These are phyloP conservation scores for Monosporascus ibericus DNA, from an alignment of 2,329 filamentous ascomycete genomes.

Conservation along the genomic window DNA sequence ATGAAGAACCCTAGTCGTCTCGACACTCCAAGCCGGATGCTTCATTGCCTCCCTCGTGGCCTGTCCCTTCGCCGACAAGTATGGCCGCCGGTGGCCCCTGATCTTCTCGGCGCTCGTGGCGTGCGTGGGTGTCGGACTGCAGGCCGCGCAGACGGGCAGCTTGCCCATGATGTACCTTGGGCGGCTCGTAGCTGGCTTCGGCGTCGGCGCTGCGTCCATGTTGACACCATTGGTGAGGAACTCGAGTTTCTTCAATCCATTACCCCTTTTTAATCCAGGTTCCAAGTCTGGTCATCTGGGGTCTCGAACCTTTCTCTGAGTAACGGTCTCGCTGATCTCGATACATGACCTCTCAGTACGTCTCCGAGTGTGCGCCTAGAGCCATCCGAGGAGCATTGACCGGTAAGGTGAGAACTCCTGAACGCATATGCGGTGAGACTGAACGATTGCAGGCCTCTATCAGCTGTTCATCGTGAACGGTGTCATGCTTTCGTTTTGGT, in stretches of 20 bases:
- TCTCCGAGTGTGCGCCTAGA: conserved; percentile 44
- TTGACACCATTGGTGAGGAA: conserved; percentile 28
- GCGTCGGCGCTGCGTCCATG: conserved; percentile 44
- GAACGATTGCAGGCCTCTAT: conserved; percentile 31
- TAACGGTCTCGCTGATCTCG: background rate
- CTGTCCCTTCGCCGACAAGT: conserved; percentile 36
- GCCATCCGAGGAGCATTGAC: conserved; percentile 46
- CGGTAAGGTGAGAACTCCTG: conserved; percentile 19
- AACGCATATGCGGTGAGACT: background rate
- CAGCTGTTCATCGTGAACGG: conserved; percentile 43
- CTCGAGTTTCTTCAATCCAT: no score
- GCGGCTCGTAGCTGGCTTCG: conserved; percentile 46
- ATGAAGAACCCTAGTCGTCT: conserved; percentile 40
- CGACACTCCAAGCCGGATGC: conserved; percentile 63
- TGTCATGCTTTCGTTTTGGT: conserved; percentile 38
- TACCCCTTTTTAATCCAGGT: background rate
- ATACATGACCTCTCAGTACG: conserved; percentile 20
- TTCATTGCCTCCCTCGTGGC: conserved; percentile 55
- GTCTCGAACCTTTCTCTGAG: background rate
- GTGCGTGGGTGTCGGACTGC: conserved; percentile 56
- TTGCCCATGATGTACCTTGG: conserved; percentile 61
- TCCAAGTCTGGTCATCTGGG: no score
- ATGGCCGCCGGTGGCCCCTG: conserved; percentile 49
- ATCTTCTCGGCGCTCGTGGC: conserved; percentile 52
- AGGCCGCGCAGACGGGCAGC: conserved; percentile 54